A percentile compares a stretch with the other conserved stretches of the same genome.
These are phyloP conservation scores for Powellomyces hirtus DNA, from an alignment of 192 early-diverging fungal species.

Conservation along the genomic window DNA sequence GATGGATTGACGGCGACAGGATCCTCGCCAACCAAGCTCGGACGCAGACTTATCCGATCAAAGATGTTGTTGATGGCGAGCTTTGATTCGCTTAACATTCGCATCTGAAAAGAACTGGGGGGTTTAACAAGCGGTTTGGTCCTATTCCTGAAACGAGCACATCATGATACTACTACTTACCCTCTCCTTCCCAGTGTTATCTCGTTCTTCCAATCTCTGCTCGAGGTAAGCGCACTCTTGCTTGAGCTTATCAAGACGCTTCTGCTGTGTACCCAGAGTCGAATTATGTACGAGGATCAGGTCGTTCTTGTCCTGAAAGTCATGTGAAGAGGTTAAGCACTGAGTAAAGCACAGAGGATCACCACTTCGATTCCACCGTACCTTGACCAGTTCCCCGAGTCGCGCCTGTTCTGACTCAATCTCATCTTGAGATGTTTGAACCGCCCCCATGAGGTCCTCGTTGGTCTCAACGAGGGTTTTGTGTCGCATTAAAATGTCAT, in stretches of 20 bases:
- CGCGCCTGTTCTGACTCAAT: slow-evolving; percentile 45
- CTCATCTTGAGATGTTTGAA: slow-evolving; percentile 45
- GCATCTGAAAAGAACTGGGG: slow-evolving; percentile 30
- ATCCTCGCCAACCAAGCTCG: background rate
- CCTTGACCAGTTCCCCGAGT: slow-evolving; percentile 50
- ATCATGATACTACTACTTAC: slow-evolving; percentile 21
- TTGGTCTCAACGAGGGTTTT: slow-evolving; percentile 62
- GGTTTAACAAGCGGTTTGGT: background rate
- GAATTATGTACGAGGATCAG: slow-evolving; percentile 60
- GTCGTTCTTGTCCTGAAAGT: slow-evolving; percentile 53
- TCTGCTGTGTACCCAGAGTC: slow-evolving; percentile 54
- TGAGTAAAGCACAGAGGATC: background rate
- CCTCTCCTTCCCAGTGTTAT: slow-evolving; percentile 55
- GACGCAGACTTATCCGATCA: slow-evolving; percentile 37
- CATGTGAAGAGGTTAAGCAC: background rate
- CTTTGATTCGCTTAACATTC: slow-evolving; percentile 55
- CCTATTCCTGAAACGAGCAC: background rate
- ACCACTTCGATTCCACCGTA: background rate
- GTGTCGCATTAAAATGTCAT: slow-evolving; percentile 60
- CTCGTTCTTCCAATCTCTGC: slow-evolving; percentile 48
- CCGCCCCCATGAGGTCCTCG: slow-evolving; percentile 46
- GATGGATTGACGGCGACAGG: background rate
- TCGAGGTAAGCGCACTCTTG: slow-evolving; percentile 52
- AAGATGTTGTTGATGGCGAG: slow-evolving; percentile 62
- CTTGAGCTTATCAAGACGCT: slow-evolving; percentile 51